Evolutionary conservation across 495 filamentous ascomycete genomes (phyloP).

Genomic region (Tetracladium setigerum): DNA sequence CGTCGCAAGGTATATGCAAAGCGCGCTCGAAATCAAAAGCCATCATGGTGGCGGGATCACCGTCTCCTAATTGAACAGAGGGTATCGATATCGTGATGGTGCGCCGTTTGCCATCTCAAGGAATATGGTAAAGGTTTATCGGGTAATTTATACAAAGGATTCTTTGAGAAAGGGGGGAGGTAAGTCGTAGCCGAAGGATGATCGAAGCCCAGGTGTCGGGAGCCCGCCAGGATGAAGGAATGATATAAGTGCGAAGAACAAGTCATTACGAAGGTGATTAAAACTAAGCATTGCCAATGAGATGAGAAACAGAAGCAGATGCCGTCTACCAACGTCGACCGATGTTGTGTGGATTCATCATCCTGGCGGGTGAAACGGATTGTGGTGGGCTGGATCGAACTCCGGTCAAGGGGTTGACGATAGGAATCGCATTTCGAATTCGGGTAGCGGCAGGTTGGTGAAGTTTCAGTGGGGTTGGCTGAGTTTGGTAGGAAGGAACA

Average conservation of each 20-base stretch:
- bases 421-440: conserved; percentile 92
- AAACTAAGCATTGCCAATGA: conserved; percentile 11
- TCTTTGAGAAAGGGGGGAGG: conserved; percentile 18
- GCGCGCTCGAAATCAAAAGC: conserved; percentile 23
- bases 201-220: conserved; percentile 19
- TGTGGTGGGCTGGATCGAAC: conserved; percentile 86
- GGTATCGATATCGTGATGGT: conserved; percentile 23
- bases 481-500: conserved; percentile 50
- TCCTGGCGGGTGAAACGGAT: conserved; percentile 78
- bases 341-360: conserved; percentile 50
- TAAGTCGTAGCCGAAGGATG: conserved; percentile 15
- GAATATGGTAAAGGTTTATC: conserved; percentile 14
- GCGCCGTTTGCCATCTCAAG: conserved; percentile 19
- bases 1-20: conserved; percentile 22
- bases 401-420: conserved; percentile 93
- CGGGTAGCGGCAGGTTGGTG: conserved; percentile 84
- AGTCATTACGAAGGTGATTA: conserved; percentile 15
- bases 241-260: conserved; percentile 18
- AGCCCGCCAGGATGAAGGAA: conserved; percentile 17
- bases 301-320: conserved; percentile 13
- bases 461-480: conserved; percentile 56
- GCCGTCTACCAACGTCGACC: conserved; percentile 41
- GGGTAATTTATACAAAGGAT: conserved; percentile 23
- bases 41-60: conserved; percentile 14
- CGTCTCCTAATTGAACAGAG: conserved; percentile 17